Conservation (phyloP, 371 early-diverging fungal species). For the Fennellomyces sp. region DNA sequence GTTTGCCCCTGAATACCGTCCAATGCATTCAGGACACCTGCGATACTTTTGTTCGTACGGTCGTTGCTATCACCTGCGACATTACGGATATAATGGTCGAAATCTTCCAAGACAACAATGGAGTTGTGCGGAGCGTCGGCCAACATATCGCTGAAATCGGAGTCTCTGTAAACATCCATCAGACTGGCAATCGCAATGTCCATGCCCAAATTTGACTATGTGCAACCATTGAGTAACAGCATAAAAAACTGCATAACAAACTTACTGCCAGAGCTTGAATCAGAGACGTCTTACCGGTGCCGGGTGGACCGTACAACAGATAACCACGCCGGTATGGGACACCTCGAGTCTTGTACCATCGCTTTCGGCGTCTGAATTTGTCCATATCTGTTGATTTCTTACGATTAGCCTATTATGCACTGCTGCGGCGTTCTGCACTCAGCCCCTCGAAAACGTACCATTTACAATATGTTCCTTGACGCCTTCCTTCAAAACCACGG, state of each 20-base stretch:
- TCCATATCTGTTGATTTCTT: conserved; percentile 27
- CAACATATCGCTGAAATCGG: conserved; percentile 81
- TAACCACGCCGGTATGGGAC: conserved; percentile 93
- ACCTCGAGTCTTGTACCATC: conserved; percentile 88
- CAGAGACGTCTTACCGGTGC: conserved; percentile 69
- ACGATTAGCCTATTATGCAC: neutral
- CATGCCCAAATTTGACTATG: conserved; percentile 71
- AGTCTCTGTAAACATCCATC: conserved; percentile 80
- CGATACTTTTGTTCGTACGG: conserved; percentile 19
- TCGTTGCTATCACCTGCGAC: conserved; percentile 42
- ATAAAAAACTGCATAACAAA: neutral
- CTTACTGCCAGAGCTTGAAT: conserved; percentile 72
- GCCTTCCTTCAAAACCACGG: conserved; percentile 32
- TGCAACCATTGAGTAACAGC: neutral
- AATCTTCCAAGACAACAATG: conserved; percentile 94
- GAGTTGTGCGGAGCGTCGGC: conserved; percentile 86
- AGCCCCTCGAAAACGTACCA: conserved; percentile 14
- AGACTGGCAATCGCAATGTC: conserved; percentile 92
- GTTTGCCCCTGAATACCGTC: conserved; percentile 79
- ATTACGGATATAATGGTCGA: conserved; percentile 68
- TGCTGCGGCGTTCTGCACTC: neutral
- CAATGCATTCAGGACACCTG: conserved; percentile 72
- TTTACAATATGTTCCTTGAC: conserved; percentile 31
- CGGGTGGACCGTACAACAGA: conserved; percentile 63
- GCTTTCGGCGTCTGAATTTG: conserved; percentile 25